A percentile compares a stretch with the other conserved stretches of the same genome.
These are phyloP conservation scores for Colletotrichum sidae DNA, from an alignment of 2,329 filamentous ascomycete genomes.

Conservation along the genomic window DNA sequence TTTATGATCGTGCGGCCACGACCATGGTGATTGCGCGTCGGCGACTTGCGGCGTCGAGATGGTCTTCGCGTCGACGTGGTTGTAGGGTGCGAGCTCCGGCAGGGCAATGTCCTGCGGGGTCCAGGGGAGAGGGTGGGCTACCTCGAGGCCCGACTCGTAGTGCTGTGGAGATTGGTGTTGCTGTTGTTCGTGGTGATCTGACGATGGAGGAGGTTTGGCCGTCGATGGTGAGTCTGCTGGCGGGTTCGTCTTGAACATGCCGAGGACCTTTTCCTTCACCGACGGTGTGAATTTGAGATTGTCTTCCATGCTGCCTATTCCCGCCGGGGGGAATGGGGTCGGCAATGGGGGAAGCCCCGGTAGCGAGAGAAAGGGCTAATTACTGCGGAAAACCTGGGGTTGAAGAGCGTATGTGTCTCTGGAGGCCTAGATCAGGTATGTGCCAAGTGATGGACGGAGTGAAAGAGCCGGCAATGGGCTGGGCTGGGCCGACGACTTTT, in stretches of 20 bases:
- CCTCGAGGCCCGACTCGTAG: slow-evolving; percentile 32
- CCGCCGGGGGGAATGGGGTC: too few species aligned
- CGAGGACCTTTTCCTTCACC: slow-evolving; percentile 9
- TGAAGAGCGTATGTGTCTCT: too few species aligned
- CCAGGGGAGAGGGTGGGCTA: slow-evolving; percentile 23
- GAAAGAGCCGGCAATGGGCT: too few species aligned
- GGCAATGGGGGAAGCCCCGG: too few species aligned
- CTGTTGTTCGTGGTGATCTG: slow-evolving; percentile 7
- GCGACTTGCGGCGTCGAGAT: slow-evolving; percentile 19
- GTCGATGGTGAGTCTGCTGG: too few species aligned
- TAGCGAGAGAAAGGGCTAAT: too few species aligned
- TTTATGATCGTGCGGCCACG: slow-evolving; percentile 24
- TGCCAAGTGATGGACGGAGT: too few species aligned
- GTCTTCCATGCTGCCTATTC: slow-evolving; percentile 1
- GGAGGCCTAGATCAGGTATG: too few species aligned
- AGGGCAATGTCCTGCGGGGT: slow-evolving; percentile 22
- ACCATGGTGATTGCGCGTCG: slow-evolving; percentile 19
- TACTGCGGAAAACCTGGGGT: too few species aligned
- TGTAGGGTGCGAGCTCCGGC: slow-evolving; percentile 20
- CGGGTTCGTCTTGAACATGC: background rate
- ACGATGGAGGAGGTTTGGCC: background rate
- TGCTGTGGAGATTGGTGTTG: slow-evolving; percentile 7
- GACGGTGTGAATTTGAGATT: slow-evolving; percentile 14
- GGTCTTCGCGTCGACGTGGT: slow-evolving; percentile 22
- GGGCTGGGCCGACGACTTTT: too few species aligned